Conservation (phyloP, 2,329 filamentous ascomycete genomes). For the Botryotinia narcissicola region DNA sequence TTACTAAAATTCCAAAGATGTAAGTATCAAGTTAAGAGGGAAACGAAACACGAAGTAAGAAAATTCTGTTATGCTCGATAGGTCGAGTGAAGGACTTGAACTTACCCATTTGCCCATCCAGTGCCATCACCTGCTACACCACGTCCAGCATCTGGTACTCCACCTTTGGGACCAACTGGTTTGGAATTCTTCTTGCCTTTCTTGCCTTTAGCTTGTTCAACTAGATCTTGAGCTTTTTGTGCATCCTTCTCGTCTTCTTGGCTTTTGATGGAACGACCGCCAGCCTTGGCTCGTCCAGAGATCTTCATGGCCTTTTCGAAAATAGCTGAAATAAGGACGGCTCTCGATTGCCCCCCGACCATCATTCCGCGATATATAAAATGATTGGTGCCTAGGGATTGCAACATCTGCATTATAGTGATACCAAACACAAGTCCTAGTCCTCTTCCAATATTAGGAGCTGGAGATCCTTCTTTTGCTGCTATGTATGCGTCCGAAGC, state of each 20-base stretch:
- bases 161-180: slow-evolving; percentile 43
- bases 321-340: slow-evolving; percentile 78
- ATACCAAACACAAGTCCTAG: slow-evolving; percentile 83
- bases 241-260: slow-evolving; percentile 27
- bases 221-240: slow-evolving; percentile 45
- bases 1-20: background rate
- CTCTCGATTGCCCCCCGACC: slow-evolving; percentile 79
- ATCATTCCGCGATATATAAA: slow-evolving; percentile 94
- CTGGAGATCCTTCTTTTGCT: slow-evolving; percentile 46
- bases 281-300: slow-evolving; percentile 83
- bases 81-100: background rate
- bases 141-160: slow-evolving; percentile 42
- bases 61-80: background rate
- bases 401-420: slow-evolving; percentile 77
- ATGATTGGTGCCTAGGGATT: slow-evolving; percentile 80
- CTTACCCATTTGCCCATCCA: slow-evolving; percentile 81
- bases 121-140: slow-evolving; percentile 65
- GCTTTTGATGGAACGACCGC: slow-evolving; percentile 55
- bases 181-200: slow-evolving; percentile 44
- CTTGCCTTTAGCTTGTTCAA: slow-evolving; percentile 43
- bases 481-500: slow-evolving; percentile 76
- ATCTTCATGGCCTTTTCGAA: slow-evolving; percentile 92
- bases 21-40: background rate
- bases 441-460: slow-evolving; percentile 70
- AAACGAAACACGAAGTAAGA: background rate